Evolutionary conservation across 768 basidiomycete genomes (phyloP).

Genomic region (Amanita jacksonii): DNA sequence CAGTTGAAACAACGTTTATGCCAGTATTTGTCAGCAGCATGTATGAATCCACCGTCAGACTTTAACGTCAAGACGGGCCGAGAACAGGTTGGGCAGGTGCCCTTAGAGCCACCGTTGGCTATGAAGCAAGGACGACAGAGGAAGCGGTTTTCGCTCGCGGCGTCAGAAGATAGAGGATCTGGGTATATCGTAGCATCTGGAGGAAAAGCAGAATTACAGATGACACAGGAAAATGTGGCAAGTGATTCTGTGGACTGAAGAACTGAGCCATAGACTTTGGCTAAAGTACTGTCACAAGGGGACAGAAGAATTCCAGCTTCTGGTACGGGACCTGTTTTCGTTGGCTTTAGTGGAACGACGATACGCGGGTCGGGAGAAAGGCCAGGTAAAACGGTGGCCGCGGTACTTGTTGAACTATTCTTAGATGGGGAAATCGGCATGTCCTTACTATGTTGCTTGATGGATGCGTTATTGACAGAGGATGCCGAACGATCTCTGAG

Average conservation of each 20-base stretch:
- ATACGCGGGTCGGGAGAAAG: slow-evolving; percentile 32
- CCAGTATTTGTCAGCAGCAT: slow-evolving; percentile 64
- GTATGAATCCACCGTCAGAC: slow-evolving; percentile 69
- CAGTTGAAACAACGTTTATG: slow-evolving; percentile 79
- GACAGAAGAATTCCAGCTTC: slow-evolving; percentile 56
- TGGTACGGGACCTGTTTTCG: slow-evolving; percentile 40
- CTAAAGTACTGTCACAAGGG: slow-evolving; percentile 45
- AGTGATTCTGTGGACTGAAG: slow-evolving; percentile 71
- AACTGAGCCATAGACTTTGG: slow-evolving; percentile 81
- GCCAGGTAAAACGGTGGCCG: slow-evolving; percentile 33
- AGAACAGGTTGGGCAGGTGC: slow-evolving; percentile 56
- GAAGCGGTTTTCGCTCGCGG: slow-evolving; percentile 37
- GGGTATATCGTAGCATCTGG: slow-evolving; percentile 86
- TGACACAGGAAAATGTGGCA: slow-evolving; percentile 56
- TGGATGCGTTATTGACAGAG: slow-evolving; percentile 18
- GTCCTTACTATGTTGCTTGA: slow-evolving; percentile 42
- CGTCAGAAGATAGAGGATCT: slow-evolving; percentile 33
- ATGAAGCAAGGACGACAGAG: slow-evolving; percentile 70
- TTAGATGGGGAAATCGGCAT: slow-evolving; percentile 20
- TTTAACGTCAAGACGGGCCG: slow-evolving; percentile 68
- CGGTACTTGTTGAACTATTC: slow-evolving; percentile 38
- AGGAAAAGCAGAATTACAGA: slow-evolving; percentile 55
- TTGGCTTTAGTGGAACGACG: slow-evolving; percentile 49
- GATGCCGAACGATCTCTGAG: slow-evolving; percentile 30
- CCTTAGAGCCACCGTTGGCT: slow-evolving; percentile 66